Base-by-base conservation (phyloP, 1,284 basidiomycete genomes). In the Naganishia sp. region DNA sequence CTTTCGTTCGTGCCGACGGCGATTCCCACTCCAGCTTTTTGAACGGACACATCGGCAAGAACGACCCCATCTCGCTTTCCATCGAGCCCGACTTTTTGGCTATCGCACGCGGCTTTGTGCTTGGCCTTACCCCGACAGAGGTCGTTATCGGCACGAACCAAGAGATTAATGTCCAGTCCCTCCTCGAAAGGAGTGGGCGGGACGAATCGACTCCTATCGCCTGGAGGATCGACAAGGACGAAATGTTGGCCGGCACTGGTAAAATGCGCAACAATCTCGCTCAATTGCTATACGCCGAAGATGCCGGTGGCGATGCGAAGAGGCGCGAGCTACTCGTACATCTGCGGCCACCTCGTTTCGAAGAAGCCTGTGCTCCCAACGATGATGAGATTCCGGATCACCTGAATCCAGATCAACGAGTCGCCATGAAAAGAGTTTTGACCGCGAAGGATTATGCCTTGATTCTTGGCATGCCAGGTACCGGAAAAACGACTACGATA, bases 401-500 rank as follows among this genome's bases (percentile, higher is more conserved):
- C 39, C 83, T 98, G 17, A 98, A 98, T 73, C 73, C 77, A 0
- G 88, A 88, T 68, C 96, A 99, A 79, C 76, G 81, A 52, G 77
- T 77, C 2, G 94, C 94, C 0, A 84, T 97, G 75, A 77, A 80
- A 35, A 88, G 87, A 69, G 90, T 90, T 2, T 78, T 98, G 18
- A 81, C 83, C 2, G 91, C 95, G 0, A 81, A 86, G 68, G 94
- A 99, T 77, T 99, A 97, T 75, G 88, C 94, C 0, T 81, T 98
- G 52, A 85, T 99, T 39, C 83, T 98, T 6, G 96, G 95, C 28
- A 98, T 99, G 96, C 95, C 95, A 1, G 95, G 95, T 0, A 98
- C 96, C 2, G 95, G 95, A 10, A 99, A 99, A 81, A 97, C 95
- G 42, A 96, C 94, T 0, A 90, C 95, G 4, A 90, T 98, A 63